Evolutionary conservation across 1,284 basidiomycete genomes (phyloP).

Genomic region (Ustilago sp.): DNA sequence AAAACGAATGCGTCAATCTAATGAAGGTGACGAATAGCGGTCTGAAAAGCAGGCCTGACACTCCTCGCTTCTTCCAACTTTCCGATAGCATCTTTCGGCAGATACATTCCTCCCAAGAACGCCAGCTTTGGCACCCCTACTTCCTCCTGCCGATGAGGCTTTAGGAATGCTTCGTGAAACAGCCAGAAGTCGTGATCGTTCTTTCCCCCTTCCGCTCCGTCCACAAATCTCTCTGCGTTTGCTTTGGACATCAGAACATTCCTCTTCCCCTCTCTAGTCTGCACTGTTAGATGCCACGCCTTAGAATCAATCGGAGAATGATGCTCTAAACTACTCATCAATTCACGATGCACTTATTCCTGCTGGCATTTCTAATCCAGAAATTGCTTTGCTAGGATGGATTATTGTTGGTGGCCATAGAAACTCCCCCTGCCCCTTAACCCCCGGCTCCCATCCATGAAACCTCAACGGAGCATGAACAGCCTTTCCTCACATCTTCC

Average conservation of each 20-base stretch:
- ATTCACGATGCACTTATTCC: no score
- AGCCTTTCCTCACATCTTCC: neutral
- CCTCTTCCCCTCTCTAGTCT: neutral
- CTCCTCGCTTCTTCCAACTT: neutral
- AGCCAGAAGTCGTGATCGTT: neutral
- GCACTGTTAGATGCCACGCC: neutral
- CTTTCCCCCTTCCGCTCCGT: neutral
- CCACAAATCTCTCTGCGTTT: neutral
- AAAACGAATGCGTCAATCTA: no score
- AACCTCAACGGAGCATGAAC: no score
- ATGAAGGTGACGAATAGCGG: no score
- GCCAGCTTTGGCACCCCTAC: neutral
- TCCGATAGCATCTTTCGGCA: neutral
- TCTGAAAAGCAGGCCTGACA: neutral
- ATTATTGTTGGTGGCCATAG: neutral
- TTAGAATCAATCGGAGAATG: no score
- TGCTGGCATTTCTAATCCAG: no score
- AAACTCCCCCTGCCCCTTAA: neutral
- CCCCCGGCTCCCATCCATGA: neutral
- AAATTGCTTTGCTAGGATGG: no score
- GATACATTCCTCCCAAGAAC: constrained; percentile 3
- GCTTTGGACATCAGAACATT: neutral
- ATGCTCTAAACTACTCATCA: no score
- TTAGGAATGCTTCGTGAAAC: neutral
- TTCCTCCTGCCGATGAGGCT: no score